Evolutionary conservation across 2,329 filamentous ascomycete genomes (phyloP).

Genomic region (Colletotrichum sansevieriae): DNA sequence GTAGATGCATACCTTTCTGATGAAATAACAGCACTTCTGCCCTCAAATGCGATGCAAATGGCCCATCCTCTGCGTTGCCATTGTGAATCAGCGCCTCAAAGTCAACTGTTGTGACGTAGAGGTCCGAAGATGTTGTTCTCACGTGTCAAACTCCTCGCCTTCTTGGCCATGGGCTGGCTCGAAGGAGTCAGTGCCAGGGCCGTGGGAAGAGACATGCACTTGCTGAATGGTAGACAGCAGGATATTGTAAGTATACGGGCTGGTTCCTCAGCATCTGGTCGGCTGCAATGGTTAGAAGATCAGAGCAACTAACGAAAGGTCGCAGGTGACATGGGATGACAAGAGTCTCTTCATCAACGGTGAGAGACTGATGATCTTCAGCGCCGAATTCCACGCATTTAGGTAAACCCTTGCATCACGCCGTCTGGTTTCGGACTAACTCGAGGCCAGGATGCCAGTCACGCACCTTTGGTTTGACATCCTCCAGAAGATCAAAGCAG

Average conservation of each 20-base stretch:
- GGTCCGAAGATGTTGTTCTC: constrained; percentile 34
- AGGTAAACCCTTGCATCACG: constrained; percentile 31
- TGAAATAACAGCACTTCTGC: constrained; percentile 23
- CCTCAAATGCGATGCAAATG: not conserved
- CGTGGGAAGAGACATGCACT: constrained; percentile 16
- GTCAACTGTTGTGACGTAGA: not conserved
- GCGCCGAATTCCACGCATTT: constrained; percentile 76
- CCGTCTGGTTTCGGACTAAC: not conserved
- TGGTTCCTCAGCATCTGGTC: too few relatives aligned
- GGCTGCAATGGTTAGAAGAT: too few relatives aligned
- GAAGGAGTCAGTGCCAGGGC: constrained; percentile 19
- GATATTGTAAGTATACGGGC: constrained; percentile 31
- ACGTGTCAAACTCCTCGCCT: constrained; percentile 23
- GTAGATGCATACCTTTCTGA: not conserved
- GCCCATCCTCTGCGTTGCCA: not conserved
- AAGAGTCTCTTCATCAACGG: constrained; percentile 75
- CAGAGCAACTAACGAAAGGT: accelerated
- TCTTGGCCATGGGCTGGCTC: constrained; percentile 26
- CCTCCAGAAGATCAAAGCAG: constrained; percentile 80
- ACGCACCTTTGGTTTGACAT: constrained; percentile 69
- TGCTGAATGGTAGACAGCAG: constrained; percentile 38
- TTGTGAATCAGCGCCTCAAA: not conserved
- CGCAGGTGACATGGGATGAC: constrained; percentile 74
- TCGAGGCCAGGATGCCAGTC: constrained; percentile 47
- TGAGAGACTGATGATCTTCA: constrained; percentile 75